phyloP scores from a whole-genome alignment of 1,284 basidiomycete species.

The Anthracocystis panici-leucophaei region DNA sequence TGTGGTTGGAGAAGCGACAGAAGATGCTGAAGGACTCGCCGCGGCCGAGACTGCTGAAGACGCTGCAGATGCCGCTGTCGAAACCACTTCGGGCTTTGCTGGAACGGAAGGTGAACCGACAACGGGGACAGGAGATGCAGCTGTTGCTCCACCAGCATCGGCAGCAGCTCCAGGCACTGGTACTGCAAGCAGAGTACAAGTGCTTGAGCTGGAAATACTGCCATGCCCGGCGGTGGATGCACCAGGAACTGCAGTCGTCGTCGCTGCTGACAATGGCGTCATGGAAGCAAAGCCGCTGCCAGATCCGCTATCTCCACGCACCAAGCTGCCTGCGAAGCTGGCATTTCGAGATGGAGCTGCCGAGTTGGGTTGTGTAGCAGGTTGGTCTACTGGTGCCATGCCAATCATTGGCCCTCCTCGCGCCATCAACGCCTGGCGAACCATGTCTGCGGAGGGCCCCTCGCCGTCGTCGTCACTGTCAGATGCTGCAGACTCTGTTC shows the following conservation, averaged over 20 bases:
- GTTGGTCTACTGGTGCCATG: constrained; percentile 35
- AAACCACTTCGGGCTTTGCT: constrained; percentile 21
- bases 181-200: constrained; percentile 25
- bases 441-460: constrained; percentile 40
- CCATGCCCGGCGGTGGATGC: constrained; percentile 17
- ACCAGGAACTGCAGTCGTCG: constrained; percentile 5
- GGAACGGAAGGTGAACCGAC: constrained; percentile 10
- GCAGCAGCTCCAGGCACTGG: constrained; percentile 10
- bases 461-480: constrained; percentile 45
- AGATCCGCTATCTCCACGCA: constrained; percentile 28
- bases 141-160: neutral
- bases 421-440: constrained; percentile 45
- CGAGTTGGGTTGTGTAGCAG: constrained; percentile 34
- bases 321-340: constrained; percentile 30
- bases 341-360: constrained; percentile 30
- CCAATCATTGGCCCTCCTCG: constrained; percentile 39
- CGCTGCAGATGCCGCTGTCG: constrained; percentile 24
- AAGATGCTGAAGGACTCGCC: constrained; percentile 11
- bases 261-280: constrained; percentile 16
- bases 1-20: constrained; percentile 14
- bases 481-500: constrained; percentile 37
- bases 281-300: constrained; percentile 33
- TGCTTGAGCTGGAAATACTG: constrained; percentile 41
- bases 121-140: constrained; percentile 9
- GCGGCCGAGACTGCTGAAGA: constrained; percentile 23